Evolutionary conservation across 1,139 yeast species (phyloP).

Genomic region (Pichia sp.): DNA sequence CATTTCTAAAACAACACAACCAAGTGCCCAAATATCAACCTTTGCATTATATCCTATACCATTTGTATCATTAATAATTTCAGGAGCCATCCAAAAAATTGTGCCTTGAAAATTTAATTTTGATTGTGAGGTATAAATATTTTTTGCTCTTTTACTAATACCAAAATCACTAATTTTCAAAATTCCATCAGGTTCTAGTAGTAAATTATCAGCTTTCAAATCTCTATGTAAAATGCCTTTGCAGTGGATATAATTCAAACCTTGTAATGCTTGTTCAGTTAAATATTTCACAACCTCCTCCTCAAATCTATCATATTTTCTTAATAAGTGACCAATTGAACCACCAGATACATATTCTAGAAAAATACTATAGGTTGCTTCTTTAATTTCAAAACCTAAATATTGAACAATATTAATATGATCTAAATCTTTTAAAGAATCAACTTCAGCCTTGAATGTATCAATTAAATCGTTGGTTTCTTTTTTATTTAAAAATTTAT

Average conservation of each 20-base stretch:
- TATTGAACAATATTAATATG: constrained; percentile 94
- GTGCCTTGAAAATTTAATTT: constrained; percentile 97
- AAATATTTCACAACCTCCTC: constrained; percentile 68
- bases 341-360: constrained; percentile 98
- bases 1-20: constrained; percentile 96
- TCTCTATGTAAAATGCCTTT: constrained; percentile 91
- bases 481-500: constrained; percentile 34
- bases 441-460: constrained; percentile 86
- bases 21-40: constrained; percentile 88
- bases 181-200: constrained; percentile 86
- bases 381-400: constrained; percentile 80
- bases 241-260: constrained; percentile 78
- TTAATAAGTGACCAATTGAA: constrained; percentile 80
- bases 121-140: constrained; percentile 84
- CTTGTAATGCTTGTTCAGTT: constrained; percentile 75
- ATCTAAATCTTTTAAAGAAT: constrained; percentile 89
- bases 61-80: constrained; percentile 73
- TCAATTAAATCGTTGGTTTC: constrained; percentile 56
- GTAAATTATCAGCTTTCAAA: constrained; percentile 87
- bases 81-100: constrained; percentile 99
- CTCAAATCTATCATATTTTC: constrained; percentile 81
- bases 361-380: constrained; percentile 73
- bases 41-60: constrained; percentile 87
- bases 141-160: constrained; percentile 80
- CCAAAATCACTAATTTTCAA: constrained; percentile 98